Evolutionary conservation across 352 stramenopile genomes (phyloP), one percentile per base, ranked within the genome.

Genomic region (Plasmopara muralis): DNA sequence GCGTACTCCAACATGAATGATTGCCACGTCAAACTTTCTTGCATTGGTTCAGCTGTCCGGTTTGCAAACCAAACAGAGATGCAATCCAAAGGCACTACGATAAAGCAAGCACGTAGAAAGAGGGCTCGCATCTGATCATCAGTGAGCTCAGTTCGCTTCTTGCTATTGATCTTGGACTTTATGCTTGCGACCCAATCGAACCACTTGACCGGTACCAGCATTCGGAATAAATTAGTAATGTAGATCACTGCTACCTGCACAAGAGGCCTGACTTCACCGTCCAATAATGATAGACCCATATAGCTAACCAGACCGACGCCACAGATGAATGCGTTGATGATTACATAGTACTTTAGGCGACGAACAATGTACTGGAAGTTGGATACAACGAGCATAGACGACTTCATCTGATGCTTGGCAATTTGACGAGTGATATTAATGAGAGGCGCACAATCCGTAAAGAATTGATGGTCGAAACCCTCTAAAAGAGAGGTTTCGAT

Each of bases 261-360:
- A 12, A 56, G 47, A 49, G 43, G 52, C 38, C 53, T 41, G 18
- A 5, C 33, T 35, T 35, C 18, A n/a, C 18, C 28, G 28, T 15
- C 46, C 4, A 66, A 18, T 28, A 31, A 47, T 8, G 43, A 38
- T 13, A 62, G 42, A 49, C 74, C 39, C 18, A 41, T 20, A 40
- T 62, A 66, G 54, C 70, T 83, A 9, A 39, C 44, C 10, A 69
- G 18, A 5, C 58, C 72, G 33, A 93, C 61, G 34, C 64, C 67
- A 53, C 66, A 85, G 57, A 89, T 89, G 63, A 93, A 93, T 14
- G 70, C 66, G 53, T 93, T 93, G 63, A 93, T 87, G 50, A 93
- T 43, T 14, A 61, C 45, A 68, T 93, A 93, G 64, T 83, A 93
- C 69, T 88, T 90, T 61, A 66, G 66, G 30, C 75, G 72, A 31